These are phyloP conservation scores for Aspergillus indologenus DNA, from an alignment of 495 filamentous ascomycete species.

Conservation along the genomic window DNA sequence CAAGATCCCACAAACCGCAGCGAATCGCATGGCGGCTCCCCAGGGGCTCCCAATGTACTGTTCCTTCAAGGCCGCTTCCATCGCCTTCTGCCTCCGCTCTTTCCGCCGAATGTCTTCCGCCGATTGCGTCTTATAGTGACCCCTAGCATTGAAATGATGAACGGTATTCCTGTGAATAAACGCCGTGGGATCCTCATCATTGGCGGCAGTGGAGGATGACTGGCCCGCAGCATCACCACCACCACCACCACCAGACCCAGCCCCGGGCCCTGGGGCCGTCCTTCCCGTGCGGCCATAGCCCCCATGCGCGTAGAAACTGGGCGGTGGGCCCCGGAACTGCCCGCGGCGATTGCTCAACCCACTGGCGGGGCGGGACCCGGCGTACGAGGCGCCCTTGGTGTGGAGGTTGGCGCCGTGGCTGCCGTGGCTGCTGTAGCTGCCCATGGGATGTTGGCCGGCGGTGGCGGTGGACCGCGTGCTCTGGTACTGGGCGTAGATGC, in stretches of 20 bases:
- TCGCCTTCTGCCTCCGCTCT: conserved; percentile 31
- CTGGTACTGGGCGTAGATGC: conserved; percentile 38
- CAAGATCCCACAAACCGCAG: conserved; percentile 40
- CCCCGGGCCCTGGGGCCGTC: not conserved
- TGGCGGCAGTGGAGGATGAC: not conserved
- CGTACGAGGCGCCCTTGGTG: conserved; percentile 42
- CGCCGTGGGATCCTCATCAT: conserved; percentile 39
- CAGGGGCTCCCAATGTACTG: conserved; percentile 30
- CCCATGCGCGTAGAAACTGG: conserved; percentile 78
- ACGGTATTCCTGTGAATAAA: conserved; percentile 53
- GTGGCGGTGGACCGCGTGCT: conserved; percentile 28
- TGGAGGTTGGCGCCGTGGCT: conserved; percentile 32
- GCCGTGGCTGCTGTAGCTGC: conserved; percentile 33
- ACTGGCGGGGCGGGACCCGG: conserved; percentile 70
- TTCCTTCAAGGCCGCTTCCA: conserved; percentile 25
- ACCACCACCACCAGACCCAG: conserved; percentile 31
- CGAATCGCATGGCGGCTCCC: conserved; percentile 45
- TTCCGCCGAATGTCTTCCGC: conserved; percentile 56
- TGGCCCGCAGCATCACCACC: not conserved
- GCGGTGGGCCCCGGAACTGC: conserved; percentile 80
- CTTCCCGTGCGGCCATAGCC: conserved; percentile 45
- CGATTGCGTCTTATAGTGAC: conserved; percentile 66
- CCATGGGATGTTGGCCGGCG: conserved; percentile 46
- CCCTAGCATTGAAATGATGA: conserved; percentile 60
- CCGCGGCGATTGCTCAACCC: conserved; percentile 75